A percentile compares a stretch with the other conserved stretches of the same genome.
Conservation (phyloP, 2,329 filamentous ascomycete species). For the Chaetomium globosum region DNA sequence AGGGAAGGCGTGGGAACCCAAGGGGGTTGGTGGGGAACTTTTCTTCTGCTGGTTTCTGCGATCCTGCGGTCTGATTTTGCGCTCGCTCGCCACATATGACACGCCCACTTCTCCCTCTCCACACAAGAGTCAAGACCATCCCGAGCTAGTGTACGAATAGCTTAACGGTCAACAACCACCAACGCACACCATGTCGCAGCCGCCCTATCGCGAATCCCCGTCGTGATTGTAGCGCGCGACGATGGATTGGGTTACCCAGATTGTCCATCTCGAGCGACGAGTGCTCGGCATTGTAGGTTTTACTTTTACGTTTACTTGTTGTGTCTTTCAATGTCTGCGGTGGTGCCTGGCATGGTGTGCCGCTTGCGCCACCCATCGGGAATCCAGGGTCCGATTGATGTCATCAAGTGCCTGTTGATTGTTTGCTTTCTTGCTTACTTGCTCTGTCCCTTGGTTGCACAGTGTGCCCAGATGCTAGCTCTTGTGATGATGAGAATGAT, state of each 20-base stretch:
- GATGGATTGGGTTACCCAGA: conserved; percentile 15
- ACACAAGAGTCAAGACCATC: neutral
- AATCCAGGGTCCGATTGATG: neutral
- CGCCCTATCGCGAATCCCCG: neutral
- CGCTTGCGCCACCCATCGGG: neutral
- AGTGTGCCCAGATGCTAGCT: neutral
- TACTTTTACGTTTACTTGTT: no score
- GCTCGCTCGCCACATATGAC: no score
- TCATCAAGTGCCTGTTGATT: neutral
- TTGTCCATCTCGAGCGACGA: conserved; percentile 15
- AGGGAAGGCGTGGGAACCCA: neutral
- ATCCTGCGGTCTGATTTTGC: no score
- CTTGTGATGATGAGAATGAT: neutral
- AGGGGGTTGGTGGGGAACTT: neutral
- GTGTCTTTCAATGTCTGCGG: no score
- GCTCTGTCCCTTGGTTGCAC: neutral
- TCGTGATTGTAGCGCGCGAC: conserved; percentile 14
- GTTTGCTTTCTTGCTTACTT: neutral
- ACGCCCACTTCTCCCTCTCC: neutral
- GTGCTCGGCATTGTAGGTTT: conserved; percentile 16
- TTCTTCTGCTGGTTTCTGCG: neutral
- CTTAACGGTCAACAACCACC: neutral
- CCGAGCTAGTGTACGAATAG: neutral
- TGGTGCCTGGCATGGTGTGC: no score
- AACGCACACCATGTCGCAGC: conserved; percentile 16